Base-by-base conservation (phyloP, 169 alveolate species). In the Besnoitia besnoiti region DNA sequence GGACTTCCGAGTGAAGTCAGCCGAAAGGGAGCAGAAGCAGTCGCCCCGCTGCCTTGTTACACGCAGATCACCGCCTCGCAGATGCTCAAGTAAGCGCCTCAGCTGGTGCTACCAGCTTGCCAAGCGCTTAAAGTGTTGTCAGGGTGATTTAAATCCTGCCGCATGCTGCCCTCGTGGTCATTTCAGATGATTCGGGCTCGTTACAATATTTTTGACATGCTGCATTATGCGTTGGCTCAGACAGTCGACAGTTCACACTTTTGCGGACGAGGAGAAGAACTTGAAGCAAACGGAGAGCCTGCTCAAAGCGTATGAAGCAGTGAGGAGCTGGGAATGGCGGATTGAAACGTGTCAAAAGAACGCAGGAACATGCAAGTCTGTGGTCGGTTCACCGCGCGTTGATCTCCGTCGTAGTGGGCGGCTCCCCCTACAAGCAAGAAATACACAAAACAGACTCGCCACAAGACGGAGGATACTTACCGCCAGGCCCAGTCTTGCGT, bases 241-340 rank as follows among this genome's bases (percentile, higher is more conserved):
- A 46, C 62, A 77, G 21, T 27, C 87, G 35, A 77, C 50, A 35
- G 61, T 77, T 40, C 87, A 77, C 61, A 3, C 59, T 30, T 19
- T 40, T 30, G 87, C 24, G 35, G 87, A 77, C 87, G 87, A 77
- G n/a, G 87, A 40, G 19, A 77, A 46, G 39, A 77, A 42, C 40
- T 7, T 77, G 87, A 77, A 77, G 87, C 33, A 39, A 42, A 77
- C 59, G 47, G 59, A 16, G n/a, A 77, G 37, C 40, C 16, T 44
- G 40, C 50, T 77, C 59, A 42, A 40, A 40, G 59, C 87, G 37
- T 77, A 30, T 35, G 87, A 77, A 39, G 61, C 33, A 35, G 87
- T 77, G 62, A 77, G 87, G 21, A 8, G 12, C 55, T 19, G n/a
- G n/a, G n/a, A n/a, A n/a, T n/a, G n/a, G n/a, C n/a, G n/a, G n/a